A percentile compares a stretch with the other conserved stretches of the same genome.
Conservation (phyloP, 176 grass and related monocot species). For the Stipa capillata region DNA sequence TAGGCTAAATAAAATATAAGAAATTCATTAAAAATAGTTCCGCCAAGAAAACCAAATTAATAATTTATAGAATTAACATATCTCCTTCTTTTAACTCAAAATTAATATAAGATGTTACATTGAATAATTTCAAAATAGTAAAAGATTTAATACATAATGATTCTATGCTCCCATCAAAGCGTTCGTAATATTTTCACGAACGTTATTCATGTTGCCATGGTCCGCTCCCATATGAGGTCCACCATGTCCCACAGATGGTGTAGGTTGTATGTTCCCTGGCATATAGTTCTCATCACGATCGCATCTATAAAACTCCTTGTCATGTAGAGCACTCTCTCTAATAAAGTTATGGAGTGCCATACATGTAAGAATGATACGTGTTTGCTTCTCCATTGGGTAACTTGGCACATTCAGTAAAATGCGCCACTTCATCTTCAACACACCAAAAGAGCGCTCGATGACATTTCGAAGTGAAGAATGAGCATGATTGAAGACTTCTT, state of each 20-base stretch:
- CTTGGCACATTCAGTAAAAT: not conserved
- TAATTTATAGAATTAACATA: too few species aligned
- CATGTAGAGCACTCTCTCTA: not conserved
- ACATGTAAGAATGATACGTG: not conserved
- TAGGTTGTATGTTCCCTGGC: not conserved
- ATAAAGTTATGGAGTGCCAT: not conserved
- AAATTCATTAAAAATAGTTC: too few species aligned
- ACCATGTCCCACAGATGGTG: not conserved
- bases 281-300: not conserved
- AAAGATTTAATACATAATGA: too few species aligned
- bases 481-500: not conserved
- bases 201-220: not conserved
- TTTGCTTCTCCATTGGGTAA: not conserved
- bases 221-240: not conserved
- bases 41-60: too few species aligned
- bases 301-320: not conserved
- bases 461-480: not conserved
- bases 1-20: too few species aligned
- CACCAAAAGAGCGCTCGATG: not conserved
- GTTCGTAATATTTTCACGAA: not conserved
- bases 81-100: too few species aligned
- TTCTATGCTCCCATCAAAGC: not conserved
- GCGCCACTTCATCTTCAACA: not conserved
- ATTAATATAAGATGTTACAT: too few species aligned
- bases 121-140: too few species aligned